Base-by-base conservation (phyloP, 805 yeast genomes). In the Candida sphagnicola region DNA sequence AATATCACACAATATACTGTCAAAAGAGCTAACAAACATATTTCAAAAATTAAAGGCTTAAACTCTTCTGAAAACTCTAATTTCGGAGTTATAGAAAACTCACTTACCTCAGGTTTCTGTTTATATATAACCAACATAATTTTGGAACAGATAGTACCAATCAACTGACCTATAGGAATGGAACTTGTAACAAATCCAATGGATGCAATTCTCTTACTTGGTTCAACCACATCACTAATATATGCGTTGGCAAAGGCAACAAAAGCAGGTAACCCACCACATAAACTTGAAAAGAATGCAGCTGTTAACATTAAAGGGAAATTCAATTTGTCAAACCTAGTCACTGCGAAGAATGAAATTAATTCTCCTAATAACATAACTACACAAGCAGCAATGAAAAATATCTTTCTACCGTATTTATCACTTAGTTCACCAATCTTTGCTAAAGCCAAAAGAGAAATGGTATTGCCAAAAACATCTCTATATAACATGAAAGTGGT, bases 201-300 rank as follows among this genome's bases (percentile, higher is more conserved):
- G 13, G 72, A 60, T 36, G 70, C 65, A 8, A 75, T 69, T 41
- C 93, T 62, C 34, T 72, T 65, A 21, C 62, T 64, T 0, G 84
- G 70, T 11, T 77, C 78, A 5, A 77, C 78, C 33, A 85, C 74
- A 59, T 87, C 95, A 2, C 85, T 67, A n/a, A 83, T 67, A 51
- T 84, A 86, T 39, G 88, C 74, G 49, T 77, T 78, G 10, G 77
- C 65, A 21, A 82, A 59, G 4, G 82, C 77, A 36, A 78, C 49
- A 18, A 79, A 45, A 4, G 78, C 69, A 38, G 75, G 54, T 5
- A 71, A 35, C 0, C 85, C 80, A 16, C 95, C 95, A 11, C 79
- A 75, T 4, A 73, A 39, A 11, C 78, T 66, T 28, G 68, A 70
- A 4, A 80, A 30, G 2, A 70, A 39, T 6, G 64, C 63, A 1